These are phyloP conservation scores for Cadophora sp. DNA, from an alignment of 2,329 filamentous ascomycete species.

Conservation along the genomic window DNA sequence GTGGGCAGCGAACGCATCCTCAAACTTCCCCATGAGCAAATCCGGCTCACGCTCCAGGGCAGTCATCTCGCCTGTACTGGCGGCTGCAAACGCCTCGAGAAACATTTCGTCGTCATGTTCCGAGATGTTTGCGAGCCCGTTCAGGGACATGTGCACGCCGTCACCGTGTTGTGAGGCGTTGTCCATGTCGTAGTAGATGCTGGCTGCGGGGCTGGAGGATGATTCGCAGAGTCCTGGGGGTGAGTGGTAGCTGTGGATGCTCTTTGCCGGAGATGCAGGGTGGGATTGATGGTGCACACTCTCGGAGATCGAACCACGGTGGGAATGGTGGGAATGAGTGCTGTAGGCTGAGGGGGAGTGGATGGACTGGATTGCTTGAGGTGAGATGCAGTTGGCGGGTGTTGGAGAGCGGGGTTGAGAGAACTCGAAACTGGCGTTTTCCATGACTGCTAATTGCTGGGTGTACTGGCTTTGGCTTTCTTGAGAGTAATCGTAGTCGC, in stretches of 20 bases:
- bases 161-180: conserved; percentile 36
- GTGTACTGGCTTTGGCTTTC: conserved; percentile 20
- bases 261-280: conserved; percentile 58
- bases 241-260: conserved; percentile 57
- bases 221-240: conserved; percentile 67
- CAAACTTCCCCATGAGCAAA: conserved; percentile 44
- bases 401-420: conserved; percentile 38
- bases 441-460: conserved; percentile 41
- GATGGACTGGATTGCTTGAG: conserved; percentile 41
- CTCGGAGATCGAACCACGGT: conserved; percentile 36
- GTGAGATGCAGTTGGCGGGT: conserved; percentile 41
- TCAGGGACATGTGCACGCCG: conserved; percentile 26
- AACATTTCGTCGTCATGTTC: conserved; percentile 47
- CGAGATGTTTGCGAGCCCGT: conserved; percentile 36
- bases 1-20: conserved; percentile 37
- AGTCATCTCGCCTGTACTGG: conserved; percentile 35
- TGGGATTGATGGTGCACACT: conserved; percentile 44
- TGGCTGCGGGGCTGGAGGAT: conserved; percentile 58
- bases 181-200: conserved; percentile 43
- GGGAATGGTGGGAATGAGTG: conserved; percentile 35
- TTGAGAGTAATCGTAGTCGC: conserved; percentile 46
- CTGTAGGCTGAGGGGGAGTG: conserved; percentile 42
- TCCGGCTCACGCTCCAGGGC: conserved; percentile 42
- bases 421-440: conserved; percentile 49
- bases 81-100: conserved; percentile 43